Percentiles rank a stretch among this genome's conserved stretches.
Evolutionary conservation across 1,284 basidiomycete species (phyloP).

Genomic region (Omphalotus olearius): DNA sequence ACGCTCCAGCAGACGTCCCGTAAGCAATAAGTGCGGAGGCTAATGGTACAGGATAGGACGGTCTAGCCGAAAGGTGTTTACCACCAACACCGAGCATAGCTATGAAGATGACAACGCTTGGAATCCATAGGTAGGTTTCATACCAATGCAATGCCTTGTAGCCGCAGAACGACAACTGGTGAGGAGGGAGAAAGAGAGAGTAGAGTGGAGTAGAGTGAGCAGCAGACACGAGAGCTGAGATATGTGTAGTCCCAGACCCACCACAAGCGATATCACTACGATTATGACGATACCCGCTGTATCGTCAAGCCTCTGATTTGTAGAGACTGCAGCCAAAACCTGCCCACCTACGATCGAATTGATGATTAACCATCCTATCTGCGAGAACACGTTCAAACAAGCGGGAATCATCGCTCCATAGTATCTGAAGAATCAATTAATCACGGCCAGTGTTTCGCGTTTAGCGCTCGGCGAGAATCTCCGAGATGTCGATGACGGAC

Average conservation of each 20-base stretch:
- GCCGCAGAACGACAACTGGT: slow-evolving; percentile 51
- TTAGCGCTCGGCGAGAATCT: background rate
- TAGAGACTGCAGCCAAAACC: slow-evolving; percentile 58
- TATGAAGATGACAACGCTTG: slow-evolving; percentile 63
- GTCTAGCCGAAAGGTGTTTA: slow-evolving; percentile 36
- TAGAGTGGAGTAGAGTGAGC: background rate
- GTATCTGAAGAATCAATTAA: slow-evolving; percentile 53
- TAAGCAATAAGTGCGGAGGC: slow-evolving; percentile 33
- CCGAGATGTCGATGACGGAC: slow-evolving; percentile 18
- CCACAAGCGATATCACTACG: slow-evolving; percentile 58
- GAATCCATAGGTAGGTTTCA: slow-evolving; percentile 64
- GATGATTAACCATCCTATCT: slow-evolving; percentile 68
- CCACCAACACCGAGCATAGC: slow-evolving; percentile 59
- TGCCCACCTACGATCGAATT: slow-evolving; percentile 77
- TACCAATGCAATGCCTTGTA: slow-evolving; percentile 64
- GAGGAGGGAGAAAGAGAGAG: background rate
- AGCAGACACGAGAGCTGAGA: background rate
- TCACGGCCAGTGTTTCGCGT: background rate
- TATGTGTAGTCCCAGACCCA: slow-evolving; percentile 25
- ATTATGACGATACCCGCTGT: slow-evolving; percentile 79
- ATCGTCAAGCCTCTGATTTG: slow-evolving; percentile 32
- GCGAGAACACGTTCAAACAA: slow-evolving; percentile 57
- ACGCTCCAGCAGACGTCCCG: slow-evolving; percentile 39
- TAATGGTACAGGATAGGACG: slow-evolving; percentile 26
- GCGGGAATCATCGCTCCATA: slow-evolving; percentile 61